Evolutionary conservation across 2,329 filamentous ascomycete species (phyloP).

Genomic region (Calonectria hongkongensis): DNA sequence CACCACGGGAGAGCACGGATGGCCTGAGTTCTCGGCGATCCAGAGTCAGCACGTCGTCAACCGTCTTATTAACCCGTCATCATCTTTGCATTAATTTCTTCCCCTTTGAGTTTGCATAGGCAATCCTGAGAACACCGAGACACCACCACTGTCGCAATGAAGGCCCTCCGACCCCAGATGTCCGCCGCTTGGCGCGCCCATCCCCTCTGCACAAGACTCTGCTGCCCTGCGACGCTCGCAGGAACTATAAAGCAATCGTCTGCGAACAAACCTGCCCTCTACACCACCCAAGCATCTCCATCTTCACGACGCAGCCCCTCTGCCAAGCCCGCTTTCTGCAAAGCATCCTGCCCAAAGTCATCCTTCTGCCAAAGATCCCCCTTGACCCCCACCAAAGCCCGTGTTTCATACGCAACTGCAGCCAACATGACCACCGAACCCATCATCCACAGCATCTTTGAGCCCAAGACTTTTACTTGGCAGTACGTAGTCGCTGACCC

Average conservation of each 20-base stretch:
- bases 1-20: background rate
- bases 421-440: slow-evolving; percentile 34
- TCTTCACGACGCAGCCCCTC: background rate
- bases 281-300: background rate
- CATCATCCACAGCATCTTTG: slow-evolving; percentile 45
- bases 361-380: background rate
- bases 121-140: slow-evolving; percentile 5
- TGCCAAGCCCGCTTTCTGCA: background rate
- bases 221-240: background rate
- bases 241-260: slow-evolving; percentile 7
- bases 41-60: background rate
- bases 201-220: background rate
- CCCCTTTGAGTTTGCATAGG: slow-evolving; percentile 12
- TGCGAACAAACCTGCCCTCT: slow-evolving; percentile 1
- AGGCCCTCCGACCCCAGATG: slow-evolving; percentile 13
- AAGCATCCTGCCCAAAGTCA: background rate
- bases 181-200: background rate
- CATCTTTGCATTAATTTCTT: background rate
- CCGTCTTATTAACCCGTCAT: slow-evolving; percentile 11
- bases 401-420: slow-evolving; percentile 30
- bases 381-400: background rate
- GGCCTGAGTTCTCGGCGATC: slow-evolving; percentile 4
- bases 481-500: slow-evolving; percentile 77
- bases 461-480: slow-evolving; percentile 69
- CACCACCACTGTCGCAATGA: background rate